phyloP scores from a whole-genome alignment of 2,329 filamentous ascomycete species.

The Pseudovirgaria hyperparasitica region DNA sequence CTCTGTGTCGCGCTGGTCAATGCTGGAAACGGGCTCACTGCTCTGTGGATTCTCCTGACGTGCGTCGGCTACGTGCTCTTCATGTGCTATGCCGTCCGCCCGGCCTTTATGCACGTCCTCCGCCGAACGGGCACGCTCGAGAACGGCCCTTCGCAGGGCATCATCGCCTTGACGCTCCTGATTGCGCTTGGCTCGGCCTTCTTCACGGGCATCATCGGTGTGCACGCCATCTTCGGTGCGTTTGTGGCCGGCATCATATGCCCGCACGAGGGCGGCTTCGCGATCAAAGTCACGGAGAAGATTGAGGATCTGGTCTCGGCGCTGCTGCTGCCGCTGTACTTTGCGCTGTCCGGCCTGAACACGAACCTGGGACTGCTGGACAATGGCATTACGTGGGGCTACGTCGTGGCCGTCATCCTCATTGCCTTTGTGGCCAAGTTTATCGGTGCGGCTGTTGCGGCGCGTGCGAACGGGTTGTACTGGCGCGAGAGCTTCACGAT shows the following conservation, averaged over 20 bases:
- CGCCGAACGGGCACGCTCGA: slow-evolving; percentile 64
- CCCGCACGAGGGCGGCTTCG: slow-evolving; percentile 79
- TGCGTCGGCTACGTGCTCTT: slow-evolving; percentile 65
- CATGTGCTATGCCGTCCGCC: slow-evolving; percentile 59
- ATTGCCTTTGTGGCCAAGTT: slow-evolving; percentile 82
- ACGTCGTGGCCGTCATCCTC: slow-evolving; percentile 69
- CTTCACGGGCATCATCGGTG: slow-evolving; percentile 81
- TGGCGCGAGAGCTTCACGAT: slow-evolving; percentile 88
- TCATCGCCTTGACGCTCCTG: slow-evolving; percentile 71
- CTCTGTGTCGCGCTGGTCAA: slow-evolving; percentile 91
- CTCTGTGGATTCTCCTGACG: slow-evolving; percentile 71
- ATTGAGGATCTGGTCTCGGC: slow-evolving; percentile 81
- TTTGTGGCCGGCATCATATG: slow-evolving; percentile 85
- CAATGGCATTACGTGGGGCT: slow-evolving; percentile 74
- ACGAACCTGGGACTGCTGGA: slow-evolving; percentile 79
- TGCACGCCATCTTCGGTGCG: slow-evolving; percentile 88
- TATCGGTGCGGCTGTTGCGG: slow-evolving; percentile 66
- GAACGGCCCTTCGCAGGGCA: slow-evolving; percentile 75
- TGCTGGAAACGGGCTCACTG: slow-evolving; percentile 66
- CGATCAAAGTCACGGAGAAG: slow-evolving; percentile 85
- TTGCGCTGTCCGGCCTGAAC: slow-evolving; percentile 79
- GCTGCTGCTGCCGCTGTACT: slow-evolving; percentile 81
- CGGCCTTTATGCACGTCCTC: slow-evolving; percentile 62
- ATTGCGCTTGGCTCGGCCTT: slow-evolving; percentile 69
- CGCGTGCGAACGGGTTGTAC: slow-evolving; percentile 60